These are phyloP conservation scores for Trichosporon asahii DNA, from an alignment of 1,284 basidiomycete genomes.

Conservation along the genomic window DNA sequence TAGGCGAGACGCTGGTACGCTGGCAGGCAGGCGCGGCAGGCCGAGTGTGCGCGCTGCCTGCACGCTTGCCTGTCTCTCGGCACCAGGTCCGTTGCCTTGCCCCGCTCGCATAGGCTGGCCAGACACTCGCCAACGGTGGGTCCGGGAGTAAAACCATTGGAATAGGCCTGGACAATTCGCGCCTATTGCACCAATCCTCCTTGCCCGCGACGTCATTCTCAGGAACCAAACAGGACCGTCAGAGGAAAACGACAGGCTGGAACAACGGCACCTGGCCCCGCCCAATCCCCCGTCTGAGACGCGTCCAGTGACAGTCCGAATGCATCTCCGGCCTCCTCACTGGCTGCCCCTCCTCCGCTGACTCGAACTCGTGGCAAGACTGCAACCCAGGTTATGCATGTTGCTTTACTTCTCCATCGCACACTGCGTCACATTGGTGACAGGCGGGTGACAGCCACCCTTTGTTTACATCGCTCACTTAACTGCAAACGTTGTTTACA, in stretches of 20 bases:
- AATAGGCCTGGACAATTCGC: not conserved
- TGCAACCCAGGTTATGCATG: not conserved
- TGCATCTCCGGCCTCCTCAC: not conserved
- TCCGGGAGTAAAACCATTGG: not conserved
- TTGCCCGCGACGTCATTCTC: not conserved
- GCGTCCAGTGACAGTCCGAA: not conserved
- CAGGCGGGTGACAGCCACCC: not conserved
- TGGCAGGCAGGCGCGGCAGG: not conserved
- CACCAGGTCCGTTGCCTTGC: not conserved
- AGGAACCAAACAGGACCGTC: not conserved
- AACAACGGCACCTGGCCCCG: not conserved
- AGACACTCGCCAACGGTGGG: not conserved
- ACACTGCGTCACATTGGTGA: not conserved
- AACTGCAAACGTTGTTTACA: not conserved
- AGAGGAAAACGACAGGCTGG: not conserved
- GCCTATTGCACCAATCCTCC: not conserved
- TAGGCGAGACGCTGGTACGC: not conserved
- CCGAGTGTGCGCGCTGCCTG: not conserved
- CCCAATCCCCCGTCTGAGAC: not conserved
- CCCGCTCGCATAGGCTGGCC: not conserved
- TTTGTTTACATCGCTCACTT: not conserved
- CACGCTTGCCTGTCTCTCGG: not conserved
- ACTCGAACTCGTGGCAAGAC: not conserved
- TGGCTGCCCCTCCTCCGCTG: not conserved
- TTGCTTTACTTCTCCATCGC: not conserved